Evolutionary conservation across 2,329 filamentous ascomycete species (phyloP), one percentile per base, ranked within the genome.

Genomic region (Fusarium cicatricum): DNA sequence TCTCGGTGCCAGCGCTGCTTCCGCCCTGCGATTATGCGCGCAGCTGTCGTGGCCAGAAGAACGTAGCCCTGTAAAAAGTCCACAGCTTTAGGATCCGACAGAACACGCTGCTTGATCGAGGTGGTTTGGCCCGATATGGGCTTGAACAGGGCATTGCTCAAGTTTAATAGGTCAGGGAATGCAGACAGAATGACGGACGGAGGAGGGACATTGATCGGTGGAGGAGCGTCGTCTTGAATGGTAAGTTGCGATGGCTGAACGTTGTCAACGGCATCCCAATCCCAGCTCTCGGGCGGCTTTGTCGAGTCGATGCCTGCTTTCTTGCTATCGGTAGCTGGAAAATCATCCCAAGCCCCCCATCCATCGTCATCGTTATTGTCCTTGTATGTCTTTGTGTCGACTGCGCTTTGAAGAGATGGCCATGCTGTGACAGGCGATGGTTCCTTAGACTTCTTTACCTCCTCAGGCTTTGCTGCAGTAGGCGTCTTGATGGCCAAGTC

Each of bases 1-100:
- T 98, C 94, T 48, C 94, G 85, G 72, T 96, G 94, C 94, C 94
- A 98, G 52, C 94, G 89, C 45, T 90, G 79, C 68, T 91, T 92
- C 53, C 94, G 88, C 11, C 93, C 94, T 2, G 91, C 90, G 52
- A 97, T 87, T 43, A 97, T 84, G 38, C 89, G 89, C n/a, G 86
- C 90, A 19, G 89, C 87, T 11, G 92, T 90, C 3, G 81, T 82
- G 1, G 83, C 84, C 5, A 91, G 75, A 53, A 79, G 78, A 4
- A 92, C 74, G 61, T 90, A 91, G 21, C 82, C 84, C 43, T 79
- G 78, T 1, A 93, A 78, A 61, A 91, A 92, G 5, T 79, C 73
- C 10, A 86, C 76, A 0, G 88, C 87, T 23, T 80, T 80, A 2
- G 85, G 80, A 51, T 90, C 83, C 4, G 86, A 81, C 17, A 92